Conservation (phyloP, 2,329 filamentous ascomycete species). For the Metarhizium album region DNA sequence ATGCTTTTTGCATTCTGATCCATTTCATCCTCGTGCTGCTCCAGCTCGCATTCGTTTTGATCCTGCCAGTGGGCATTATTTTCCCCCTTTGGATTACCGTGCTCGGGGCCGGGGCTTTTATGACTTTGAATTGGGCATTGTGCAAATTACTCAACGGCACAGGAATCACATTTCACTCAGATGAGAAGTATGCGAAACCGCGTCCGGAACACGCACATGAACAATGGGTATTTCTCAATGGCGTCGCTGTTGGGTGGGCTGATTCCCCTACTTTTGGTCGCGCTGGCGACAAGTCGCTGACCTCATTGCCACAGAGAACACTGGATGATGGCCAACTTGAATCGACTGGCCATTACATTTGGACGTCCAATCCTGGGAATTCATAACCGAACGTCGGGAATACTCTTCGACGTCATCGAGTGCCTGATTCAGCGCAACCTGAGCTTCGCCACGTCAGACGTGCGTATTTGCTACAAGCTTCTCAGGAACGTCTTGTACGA, state of each 20-base stretch:
- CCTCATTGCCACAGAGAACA: constrained; percentile 31
- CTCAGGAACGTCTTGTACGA: constrained; percentile 56
- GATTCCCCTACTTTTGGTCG: not conserved
- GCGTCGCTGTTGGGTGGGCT: constrained; percentile 51
- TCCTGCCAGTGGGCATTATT: constrained; percentile 38
- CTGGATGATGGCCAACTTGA: constrained; percentile 61
- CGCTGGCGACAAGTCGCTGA: not conserved
- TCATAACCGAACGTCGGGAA: constrained; percentile 64
- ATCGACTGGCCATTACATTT: constrained; percentile 62
- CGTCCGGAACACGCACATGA: constrained; percentile 46
- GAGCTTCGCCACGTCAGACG: constrained; percentile 58
- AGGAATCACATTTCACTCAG: constrained; percentile 37
- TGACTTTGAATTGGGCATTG: constrained; percentile 39
- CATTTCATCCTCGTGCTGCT: constrained; percentile 48
- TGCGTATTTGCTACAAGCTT: constrained; percentile 49
- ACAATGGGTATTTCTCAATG: constrained; percentile 74
- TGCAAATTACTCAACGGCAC: constrained; percentile 41
- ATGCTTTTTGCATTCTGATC: constrained; percentile 44
- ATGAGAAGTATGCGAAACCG: constrained; percentile 39
- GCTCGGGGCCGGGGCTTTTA: constrained; percentile 29
- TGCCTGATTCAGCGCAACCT: constrained; percentile 69
- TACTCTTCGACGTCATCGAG: constrained; percentile 67
- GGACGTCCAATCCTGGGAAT: constrained; percentile 60
- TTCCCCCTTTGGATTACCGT: constrained; percentile 39
- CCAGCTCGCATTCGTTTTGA: constrained; percentile 51